Evolutionary conservation across 116 monocot species (phyloP).

Genomic region (Zostera marina): DNA sequence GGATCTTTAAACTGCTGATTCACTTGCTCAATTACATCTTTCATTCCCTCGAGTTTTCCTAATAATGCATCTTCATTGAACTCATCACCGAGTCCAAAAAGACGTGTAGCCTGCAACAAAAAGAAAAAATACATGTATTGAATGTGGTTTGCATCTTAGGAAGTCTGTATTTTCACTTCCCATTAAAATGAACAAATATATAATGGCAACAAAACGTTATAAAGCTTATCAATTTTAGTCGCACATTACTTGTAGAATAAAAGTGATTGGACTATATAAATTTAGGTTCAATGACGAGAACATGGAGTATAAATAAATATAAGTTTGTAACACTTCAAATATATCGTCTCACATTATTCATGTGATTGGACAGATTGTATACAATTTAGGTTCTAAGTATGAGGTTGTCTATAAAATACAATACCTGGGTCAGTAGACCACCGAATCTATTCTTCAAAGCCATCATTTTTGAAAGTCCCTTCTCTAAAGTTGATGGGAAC

Average conservation of each 20-base stretch:
- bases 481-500: slow-evolving; percentile 87
- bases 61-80: slow-evolving; percentile 78
- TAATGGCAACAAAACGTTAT: too few relatives aligned
- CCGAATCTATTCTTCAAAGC: slow-evolving; percentile 80
- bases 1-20: slow-evolving; percentile 94
- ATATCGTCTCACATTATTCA: too few relatives aligned
- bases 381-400: background rate
- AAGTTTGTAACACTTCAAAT: too few relatives aligned
- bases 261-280: too few relatives aligned
- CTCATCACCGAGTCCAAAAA: slow-evolving; percentile 88
- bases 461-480: slow-evolving; percentile 81
- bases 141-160: too few relatives aligned
- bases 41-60: slow-evolving; percentile 93
- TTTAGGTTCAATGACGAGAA: too few relatives aligned
- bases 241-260: too few relatives aligned
- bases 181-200: too few relatives aligned
- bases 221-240: too few relatives aligned
- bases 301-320: too few relatives aligned
- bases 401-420: background rate
- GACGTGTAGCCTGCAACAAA: slow-evolving; percentile 55
- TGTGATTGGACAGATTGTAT: too few relatives aligned
- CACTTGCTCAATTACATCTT: slow-evolving; percentile 90
- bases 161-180: too few relatives aligned
- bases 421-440: slow-evolving; percentile 70
- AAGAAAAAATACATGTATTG: background rate